These are phyloP conservation scores for Kluyveromyces sp. DNA, from an alignment of 1,139 yeast genomes.

Conservation along the genomic window DNA sequence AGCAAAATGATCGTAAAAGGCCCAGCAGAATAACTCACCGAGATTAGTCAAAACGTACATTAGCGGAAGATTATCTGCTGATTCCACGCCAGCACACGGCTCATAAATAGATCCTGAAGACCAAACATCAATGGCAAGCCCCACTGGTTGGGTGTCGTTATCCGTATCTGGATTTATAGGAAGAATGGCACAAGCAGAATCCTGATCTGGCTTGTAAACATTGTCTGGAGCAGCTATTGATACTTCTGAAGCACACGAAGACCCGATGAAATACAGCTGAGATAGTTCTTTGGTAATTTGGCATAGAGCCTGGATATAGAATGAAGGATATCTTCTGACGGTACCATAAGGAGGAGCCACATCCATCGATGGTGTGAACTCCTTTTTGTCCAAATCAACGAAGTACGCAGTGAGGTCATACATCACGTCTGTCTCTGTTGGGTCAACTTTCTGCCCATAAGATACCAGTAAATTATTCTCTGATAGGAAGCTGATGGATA, in stretches of 20 bases:
- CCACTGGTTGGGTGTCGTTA: constrained; percentile 66
- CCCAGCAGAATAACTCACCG: constrained; percentile 60
- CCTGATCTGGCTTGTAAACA: constrained; percentile 47
- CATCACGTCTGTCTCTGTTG: constrained; percentile 19
- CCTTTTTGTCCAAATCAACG: constrained; percentile 14
- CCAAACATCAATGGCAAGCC: constrained; percentile 55
- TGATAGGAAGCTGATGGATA: constrained; percentile 16
- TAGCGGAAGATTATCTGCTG: constrained; percentile 53
- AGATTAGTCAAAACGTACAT: constrained; percentile 54
- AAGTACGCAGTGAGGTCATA: constrained; percentile 24
- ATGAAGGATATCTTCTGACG: constrained; percentile 42
- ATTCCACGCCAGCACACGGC: constrained; percentile 56
- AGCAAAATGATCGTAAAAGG: constrained; percentile 49
- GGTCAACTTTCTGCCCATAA: constrained; percentile 19
- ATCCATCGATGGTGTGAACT: constrained; percentile 39
- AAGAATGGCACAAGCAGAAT: constrained; percentile 60
- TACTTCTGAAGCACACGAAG: constrained; percentile 59
- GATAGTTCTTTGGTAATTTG: constrained; percentile 40
- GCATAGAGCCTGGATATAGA: constrained; percentile 40
- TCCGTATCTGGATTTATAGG: constrained; percentile 61
- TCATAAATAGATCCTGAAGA: constrained; percentile 39
- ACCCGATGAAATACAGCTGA: constrained; percentile 41
- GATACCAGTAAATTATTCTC: constrained; percentile 15
- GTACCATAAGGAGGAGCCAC: constrained; percentile 56
- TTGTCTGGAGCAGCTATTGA: constrained; percentile 34